phyloP scores from a whole-genome alignment of 176 grass and related monocot genomes.

The Triticum monococcum region DNA sequence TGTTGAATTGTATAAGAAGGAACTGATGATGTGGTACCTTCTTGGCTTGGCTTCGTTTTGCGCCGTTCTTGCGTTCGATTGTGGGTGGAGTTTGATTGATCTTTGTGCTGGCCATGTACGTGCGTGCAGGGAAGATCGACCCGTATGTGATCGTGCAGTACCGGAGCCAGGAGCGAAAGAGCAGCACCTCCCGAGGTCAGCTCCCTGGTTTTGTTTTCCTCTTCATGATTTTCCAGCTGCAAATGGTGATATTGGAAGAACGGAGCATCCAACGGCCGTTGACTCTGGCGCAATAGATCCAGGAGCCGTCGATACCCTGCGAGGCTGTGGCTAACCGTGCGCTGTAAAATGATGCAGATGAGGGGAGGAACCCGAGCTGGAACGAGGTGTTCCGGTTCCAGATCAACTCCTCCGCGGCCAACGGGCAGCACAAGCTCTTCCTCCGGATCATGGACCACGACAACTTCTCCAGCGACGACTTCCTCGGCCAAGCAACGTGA shows the following conservation, averaged over 20 bases:
- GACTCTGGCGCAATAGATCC: neutral
- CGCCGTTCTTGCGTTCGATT: neutral
- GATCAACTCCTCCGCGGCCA: constrained; percentile 44
- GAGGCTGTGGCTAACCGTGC: neutral
- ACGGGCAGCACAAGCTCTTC: constrained; percentile 64
- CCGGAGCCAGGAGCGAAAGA: constrained; percentile 79
- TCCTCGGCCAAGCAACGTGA: constrained; percentile 76
- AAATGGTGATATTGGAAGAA: neutral
- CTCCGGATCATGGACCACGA: constrained; percentile 74
- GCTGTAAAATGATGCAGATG: constrained; percentile 28
- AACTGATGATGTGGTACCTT: neutral
- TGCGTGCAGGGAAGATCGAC: constrained; percentile 66
- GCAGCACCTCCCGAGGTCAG: constrained; percentile 54
- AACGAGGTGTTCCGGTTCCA: constrained; percentile 80
- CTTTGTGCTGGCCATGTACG: neutral
- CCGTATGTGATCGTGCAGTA: constrained; percentile 69
- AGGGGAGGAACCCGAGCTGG: constrained; percentile 75
- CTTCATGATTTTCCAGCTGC: neutral
- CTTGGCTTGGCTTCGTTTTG: neutral
- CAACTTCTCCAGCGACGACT: constrained; percentile 71
- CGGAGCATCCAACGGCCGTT: neutral
- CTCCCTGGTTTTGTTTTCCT: neutral
- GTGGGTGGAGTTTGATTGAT: neutral
- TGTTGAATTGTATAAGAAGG: neutral
- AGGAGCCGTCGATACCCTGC: neutral